A percentile compares a stretch with the other conserved stretches of the same genome.
Conservation (phyloP, 2,329 filamentous ascomycete genomes). For the Cyclaneusma minus region DNA sequence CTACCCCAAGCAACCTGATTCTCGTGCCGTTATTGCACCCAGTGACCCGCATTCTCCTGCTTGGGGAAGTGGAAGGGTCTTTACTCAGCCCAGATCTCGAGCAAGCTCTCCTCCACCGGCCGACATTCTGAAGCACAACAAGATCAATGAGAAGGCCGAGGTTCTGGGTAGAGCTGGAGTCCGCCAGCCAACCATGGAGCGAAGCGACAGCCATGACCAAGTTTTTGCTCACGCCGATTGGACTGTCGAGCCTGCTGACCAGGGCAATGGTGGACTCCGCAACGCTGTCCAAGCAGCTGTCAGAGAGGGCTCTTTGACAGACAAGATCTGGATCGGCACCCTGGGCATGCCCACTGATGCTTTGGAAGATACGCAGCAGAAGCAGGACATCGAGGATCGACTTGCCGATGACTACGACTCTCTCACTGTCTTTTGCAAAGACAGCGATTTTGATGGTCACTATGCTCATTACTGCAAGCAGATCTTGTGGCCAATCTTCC, state of each 20-base stretch:
- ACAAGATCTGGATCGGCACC: slow-evolving; percentile 84
- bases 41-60: slow-evolving; percentile 61
- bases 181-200: slow-evolving; percentile 34
- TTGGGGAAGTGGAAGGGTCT: slow-evolving; percentile 41
- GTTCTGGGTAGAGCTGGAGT: slow-evolving; percentile 41
- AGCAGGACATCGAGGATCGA: slow-evolving; percentile 68
- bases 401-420: slow-evolving; percentile 72
- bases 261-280: slow-evolving; percentile 82
- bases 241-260: slow-evolving; percentile 70
- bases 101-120: slow-evolving; percentile 60
- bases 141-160: slow-evolving; percentile 38
- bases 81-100: slow-evolving; percentile 56
- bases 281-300: slow-evolving; percentile 73
- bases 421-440: slow-evolving; percentile 69
- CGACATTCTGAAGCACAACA: slow-evolving; percentile 55
- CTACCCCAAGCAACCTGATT: slow-evolving; percentile 31
- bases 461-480: slow-evolving; percentile 96
- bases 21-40: slow-evolving; percentile 40
- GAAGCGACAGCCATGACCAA: slow-evolving; percentile 49
- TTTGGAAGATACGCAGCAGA: slow-evolving; percentile 56
- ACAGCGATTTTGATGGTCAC: slow-evolving; percentile 88
- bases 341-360: slow-evolving; percentile 89
- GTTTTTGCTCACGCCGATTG: slow-evolving; percentile 68
- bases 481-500: slow-evolving; percentile 93
- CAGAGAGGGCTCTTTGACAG: slow-evolving; percentile 50